These are phyloP conservation scores for Chloris gayana DNA, from an alignment of 176 grass and related monocot genomes.

Conservation along the genomic window DNA sequence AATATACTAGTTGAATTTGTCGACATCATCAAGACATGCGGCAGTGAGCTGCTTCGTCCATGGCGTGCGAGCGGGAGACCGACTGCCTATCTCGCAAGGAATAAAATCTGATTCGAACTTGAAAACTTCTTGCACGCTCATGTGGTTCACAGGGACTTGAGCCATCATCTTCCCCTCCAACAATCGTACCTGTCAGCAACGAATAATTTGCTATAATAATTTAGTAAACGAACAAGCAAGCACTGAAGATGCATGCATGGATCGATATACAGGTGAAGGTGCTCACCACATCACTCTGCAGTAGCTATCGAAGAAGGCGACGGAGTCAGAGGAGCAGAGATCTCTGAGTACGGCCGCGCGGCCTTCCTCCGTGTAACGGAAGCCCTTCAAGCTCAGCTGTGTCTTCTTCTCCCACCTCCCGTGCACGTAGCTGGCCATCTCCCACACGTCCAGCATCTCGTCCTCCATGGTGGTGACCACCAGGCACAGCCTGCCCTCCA, in stretches of 20 bases:
- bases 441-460: slow-evolving; percentile 29
- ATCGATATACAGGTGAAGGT: neutral
- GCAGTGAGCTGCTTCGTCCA: neutral
- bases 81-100: neutral
- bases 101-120: slow-evolving; percentile 46
- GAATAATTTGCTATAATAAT: neutral
- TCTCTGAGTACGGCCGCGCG: neutral
- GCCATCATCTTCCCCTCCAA: slow-evolving; percentile 14
- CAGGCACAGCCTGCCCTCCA: slow-evolving; percentile 43
- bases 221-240: no score
- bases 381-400: slow-evolving; percentile 2
- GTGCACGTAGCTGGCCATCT: neutral
- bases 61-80: neutral
- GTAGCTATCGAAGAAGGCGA: slow-evolving; percentile 16
- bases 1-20: neutral
- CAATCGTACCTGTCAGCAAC: slow-evolving; percentile 38
- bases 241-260: neutral
- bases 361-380: slow-evolving; percentile 7
- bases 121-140: slow-evolving; percentile 30
- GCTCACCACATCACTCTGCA: slow-evolving; percentile 32
- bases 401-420: slow-evolving; percentile 48
- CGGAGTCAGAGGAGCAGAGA: slow-evolving; percentile 12
- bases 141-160: slow-evolving; percentile 13
- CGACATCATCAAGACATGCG: neutral
- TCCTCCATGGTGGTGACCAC: neutral